Conservation (phyloP, 306 rosid genomes). For the Lathyrus sativus region DNA sequence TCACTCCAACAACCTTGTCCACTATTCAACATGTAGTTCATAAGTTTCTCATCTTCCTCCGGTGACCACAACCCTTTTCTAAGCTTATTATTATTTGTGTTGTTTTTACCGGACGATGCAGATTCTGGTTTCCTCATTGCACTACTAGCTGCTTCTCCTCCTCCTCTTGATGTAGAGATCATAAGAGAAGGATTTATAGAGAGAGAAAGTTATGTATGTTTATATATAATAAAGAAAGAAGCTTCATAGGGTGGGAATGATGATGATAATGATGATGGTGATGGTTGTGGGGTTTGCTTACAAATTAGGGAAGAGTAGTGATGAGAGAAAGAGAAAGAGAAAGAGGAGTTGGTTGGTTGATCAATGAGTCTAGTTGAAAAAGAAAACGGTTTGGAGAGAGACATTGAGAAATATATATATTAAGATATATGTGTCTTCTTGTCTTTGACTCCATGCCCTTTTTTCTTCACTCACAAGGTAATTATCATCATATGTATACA, state of each 20-base stretch:
- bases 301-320: constrained; percentile 58
- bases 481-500: constrained; percentile 36
- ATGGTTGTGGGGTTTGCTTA: constrained; percentile 98
- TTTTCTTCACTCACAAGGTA: constrained; percentile 76
- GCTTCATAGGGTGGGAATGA: constrained; percentile 76
- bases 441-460: constrained; percentile 78
- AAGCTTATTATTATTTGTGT: constrained; percentile 39
- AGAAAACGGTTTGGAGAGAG: constrained; percentile 91
- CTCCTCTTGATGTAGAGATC: constrained; percentile 36
- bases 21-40: constrained; percentile 75
- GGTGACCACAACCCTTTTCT: constrained; percentile 97
- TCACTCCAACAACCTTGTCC: constrained; percentile 98
- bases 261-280: constrained; percentile 53
- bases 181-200: constrained; percentile 53
- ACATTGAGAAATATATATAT: constrained; percentile 44
- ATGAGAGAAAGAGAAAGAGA: constrained; percentile 26
- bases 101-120: constrained; percentile 15
- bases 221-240: constrained; percentile 43
- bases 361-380: constrained; percentile 80
- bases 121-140: constrained; percentile 82
- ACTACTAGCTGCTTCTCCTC: not conserved
- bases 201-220: not conserved
- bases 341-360: constrained; percentile 60
- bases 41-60: constrained; percentile 93
- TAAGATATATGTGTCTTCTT: constrained; percentile 57